These are phyloP conservation scores for Blastomyces emzantsi DNA, from an alignment of 2,329 filamentous ascomycete species.

Conservation along the genomic window DNA sequence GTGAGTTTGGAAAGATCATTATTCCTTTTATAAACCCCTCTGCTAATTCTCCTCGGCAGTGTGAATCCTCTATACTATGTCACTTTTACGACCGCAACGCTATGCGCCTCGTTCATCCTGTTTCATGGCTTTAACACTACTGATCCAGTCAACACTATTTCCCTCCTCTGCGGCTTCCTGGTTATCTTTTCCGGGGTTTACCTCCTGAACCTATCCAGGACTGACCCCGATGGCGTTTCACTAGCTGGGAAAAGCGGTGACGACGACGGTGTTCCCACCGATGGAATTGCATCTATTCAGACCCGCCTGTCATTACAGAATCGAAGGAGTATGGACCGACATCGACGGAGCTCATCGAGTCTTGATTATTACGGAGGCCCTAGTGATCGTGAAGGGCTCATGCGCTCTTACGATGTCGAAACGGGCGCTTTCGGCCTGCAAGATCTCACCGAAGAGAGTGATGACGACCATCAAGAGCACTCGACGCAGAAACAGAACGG, in stretches of 20 bases:
- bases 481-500: constrained; percentile 6
- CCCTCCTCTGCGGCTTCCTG: constrained; percentile 83
- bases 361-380: constrained; percentile 47
- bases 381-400: constrained; percentile 69
- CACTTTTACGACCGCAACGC: constrained; percentile 89
- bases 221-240: constrained; percentile 72
- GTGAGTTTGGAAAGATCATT: constrained; percentile 46
- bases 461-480: constrained; percentile 9
- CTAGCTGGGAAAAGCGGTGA: constrained; percentile 50
- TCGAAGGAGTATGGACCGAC: constrained; percentile 56
- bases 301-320: constrained; percentile 92
- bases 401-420: constrained; percentile 84
- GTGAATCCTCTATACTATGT: constrained; percentile 97
- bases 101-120: constrained; percentile 90
- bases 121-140: constrained; percentile 95
- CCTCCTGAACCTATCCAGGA: constrained; percentile 86
- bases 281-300: constrained; percentile 79
- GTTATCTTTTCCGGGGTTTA: constrained; percentile 95
- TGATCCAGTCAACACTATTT: constrained; percentile 83
- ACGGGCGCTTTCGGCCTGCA: constrained; percentile 65
- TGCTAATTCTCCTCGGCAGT: constrained; percentile 41
- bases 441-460: constrained; percentile 65
- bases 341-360: constrained; percentile 53
- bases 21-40: neutral
- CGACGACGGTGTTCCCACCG: constrained; percentile 76